Conservation (phyloP, 371 early-diverging fungal species). For the Capillidium heterosporum region DNA sequence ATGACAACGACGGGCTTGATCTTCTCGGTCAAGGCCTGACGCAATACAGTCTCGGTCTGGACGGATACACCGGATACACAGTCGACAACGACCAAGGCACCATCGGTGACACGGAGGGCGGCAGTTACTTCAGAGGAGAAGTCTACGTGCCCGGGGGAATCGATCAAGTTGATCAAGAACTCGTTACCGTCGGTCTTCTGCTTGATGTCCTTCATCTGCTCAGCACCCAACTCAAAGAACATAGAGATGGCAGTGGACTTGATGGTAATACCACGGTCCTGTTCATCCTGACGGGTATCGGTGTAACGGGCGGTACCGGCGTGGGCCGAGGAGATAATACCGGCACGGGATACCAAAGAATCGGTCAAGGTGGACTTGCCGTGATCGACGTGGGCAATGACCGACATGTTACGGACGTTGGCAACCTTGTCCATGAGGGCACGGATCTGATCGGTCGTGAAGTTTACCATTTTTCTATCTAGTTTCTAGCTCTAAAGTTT, state of each 20-base stretch:
- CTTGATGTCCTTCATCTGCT: constrained; percentile 79
- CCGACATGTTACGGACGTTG: constrained; percentile 99
- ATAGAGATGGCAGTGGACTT: constrained; percentile 99
- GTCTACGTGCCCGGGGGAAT: constrained; percentile 99
- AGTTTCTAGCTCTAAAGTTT: not conserved
- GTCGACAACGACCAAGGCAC: constrained; percentile 99
- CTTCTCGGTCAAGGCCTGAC: constrained; percentile 97
- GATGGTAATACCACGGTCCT: constrained; percentile 99
- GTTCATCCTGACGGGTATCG: constrained; percentile 98
- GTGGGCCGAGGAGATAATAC: constrained; percentile 93
- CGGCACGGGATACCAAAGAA: constrained; percentile 96
- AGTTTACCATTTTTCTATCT: constrained; percentile 20
- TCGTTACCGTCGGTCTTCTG: constrained; percentile 79
- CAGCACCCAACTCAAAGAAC: constrained; percentile 87
- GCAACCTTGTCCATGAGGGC: constrained; percentile 39
- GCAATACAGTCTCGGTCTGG: constrained; percentile 99
- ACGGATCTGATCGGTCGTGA: constrained; percentile 36
- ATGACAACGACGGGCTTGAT: constrained; percentile 98
- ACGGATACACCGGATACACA: constrained; percentile 99
- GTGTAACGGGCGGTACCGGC: constrained; percentile 97
- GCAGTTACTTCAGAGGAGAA: constrained; percentile 99
- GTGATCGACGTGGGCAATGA: constrained; percentile 99
- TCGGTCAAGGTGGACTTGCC: constrained; percentile 96
- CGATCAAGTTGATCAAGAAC: constrained; percentile 99
- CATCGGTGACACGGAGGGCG: constrained; percentile 99